Conservation (phyloP, 371 early-diverging fungal species). For the Actinomucor elegans region DNA sequence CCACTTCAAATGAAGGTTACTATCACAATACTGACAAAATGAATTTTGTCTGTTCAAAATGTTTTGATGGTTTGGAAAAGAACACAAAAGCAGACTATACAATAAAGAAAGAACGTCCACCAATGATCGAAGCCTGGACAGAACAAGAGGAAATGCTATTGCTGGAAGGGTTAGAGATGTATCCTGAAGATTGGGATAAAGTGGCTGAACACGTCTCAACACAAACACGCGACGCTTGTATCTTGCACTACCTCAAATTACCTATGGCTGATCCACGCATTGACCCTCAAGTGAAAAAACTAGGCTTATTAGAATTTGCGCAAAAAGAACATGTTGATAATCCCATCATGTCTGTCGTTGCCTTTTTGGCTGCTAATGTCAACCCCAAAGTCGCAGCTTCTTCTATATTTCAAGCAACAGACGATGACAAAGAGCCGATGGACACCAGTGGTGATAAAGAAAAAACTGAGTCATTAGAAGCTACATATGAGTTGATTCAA, state of each 20-base stretch:
- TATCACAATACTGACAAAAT: background rate
- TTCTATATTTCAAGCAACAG: slow-evolving; percentile 32
- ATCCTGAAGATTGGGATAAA: slow-evolving; percentile 37
- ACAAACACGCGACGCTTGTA: slow-evolving; percentile 42
- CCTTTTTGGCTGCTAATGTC: slow-evolving; percentile 95
- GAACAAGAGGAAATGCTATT: slow-evolving; percentile 44
- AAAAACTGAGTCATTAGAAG: background rate
- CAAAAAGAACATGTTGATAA: slow-evolving; percentile 78
- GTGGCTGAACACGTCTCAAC: slow-evolving; percentile 43
- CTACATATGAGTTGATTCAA: slow-evolving; percentile 58
- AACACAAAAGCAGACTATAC: slow-evolving; percentile 18
- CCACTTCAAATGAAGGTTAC: slow-evolving; percentile 4
- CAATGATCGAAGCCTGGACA: slow-evolving; percentile 27
- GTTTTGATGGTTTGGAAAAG: slow-evolving; percentile 2
- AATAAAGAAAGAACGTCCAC: background rate
- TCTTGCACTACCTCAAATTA: slow-evolving; percentile 40
- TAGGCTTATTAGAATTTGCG: slow-evolving; percentile 49
- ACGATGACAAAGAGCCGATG: slow-evolving; percentile 50
- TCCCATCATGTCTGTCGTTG: slow-evolving; percentile 94
- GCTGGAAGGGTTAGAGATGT: slow-evolving; percentile 46
- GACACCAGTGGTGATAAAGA: background rate
- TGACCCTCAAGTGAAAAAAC: slow-evolving; percentile 36
- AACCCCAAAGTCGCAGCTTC: slow-evolving; percentile 90
- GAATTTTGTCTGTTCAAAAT: slow-evolving; percentile 9
- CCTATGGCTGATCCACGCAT: slow-evolving; percentile 72